A percentile compares a stretch with the other conserved stretches of the same genome.
Conservation (phyloP, 129 eudicot species). For the Flaveria trinervia region DNA sequence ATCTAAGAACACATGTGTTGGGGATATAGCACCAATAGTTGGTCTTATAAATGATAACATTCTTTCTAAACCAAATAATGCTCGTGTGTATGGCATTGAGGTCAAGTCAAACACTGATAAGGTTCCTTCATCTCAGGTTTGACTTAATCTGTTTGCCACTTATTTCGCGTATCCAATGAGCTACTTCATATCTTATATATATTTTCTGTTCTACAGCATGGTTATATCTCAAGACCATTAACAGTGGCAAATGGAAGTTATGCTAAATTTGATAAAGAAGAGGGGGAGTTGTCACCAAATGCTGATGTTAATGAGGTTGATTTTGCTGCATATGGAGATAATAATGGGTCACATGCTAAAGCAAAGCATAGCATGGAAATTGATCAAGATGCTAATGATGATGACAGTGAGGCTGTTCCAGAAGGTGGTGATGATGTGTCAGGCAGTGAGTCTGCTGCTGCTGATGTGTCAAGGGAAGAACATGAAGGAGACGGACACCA, state of each 20-base stretch:
- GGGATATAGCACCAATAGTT: constrained; percentile 32
- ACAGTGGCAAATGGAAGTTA: constrained; percentile 49
- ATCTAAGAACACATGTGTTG: constrained; percentile 29
- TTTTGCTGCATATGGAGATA: constrained; percentile 47
- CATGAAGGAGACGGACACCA: constrained; percentile 61
- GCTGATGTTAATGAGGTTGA: constrained; percentile 69
- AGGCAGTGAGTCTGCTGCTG: constrained; percentile 91
- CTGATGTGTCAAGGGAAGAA: constrained; percentile 77
- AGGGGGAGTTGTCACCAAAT: constrained; percentile 92
- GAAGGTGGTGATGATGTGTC: constrained; percentile 80
- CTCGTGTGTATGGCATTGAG: constrained; percentile 46
- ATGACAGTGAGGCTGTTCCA: constrained; percentile 76
- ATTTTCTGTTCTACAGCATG: constrained; percentile 42
- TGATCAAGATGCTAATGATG: constrained; percentile 62
- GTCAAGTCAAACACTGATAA: constrained; percentile 50
- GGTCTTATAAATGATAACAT: constrained; percentile 36
- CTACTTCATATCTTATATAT: not conserved
- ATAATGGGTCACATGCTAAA: constrained; percentile 38
- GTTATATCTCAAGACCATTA: constrained; percentile 42
- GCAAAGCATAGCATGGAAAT: constrained; percentile 45
- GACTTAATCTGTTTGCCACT: constrained; percentile 12
- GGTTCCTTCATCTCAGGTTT: constrained; percentile 54
- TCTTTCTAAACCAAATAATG: constrained; percentile 42
- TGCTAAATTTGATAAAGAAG: constrained; percentile 85
- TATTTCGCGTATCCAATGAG: constrained; percentile 20